Conservation (phyloP, 495 filamentous ascomycete species). For the Penicillium steckii region DNA sequence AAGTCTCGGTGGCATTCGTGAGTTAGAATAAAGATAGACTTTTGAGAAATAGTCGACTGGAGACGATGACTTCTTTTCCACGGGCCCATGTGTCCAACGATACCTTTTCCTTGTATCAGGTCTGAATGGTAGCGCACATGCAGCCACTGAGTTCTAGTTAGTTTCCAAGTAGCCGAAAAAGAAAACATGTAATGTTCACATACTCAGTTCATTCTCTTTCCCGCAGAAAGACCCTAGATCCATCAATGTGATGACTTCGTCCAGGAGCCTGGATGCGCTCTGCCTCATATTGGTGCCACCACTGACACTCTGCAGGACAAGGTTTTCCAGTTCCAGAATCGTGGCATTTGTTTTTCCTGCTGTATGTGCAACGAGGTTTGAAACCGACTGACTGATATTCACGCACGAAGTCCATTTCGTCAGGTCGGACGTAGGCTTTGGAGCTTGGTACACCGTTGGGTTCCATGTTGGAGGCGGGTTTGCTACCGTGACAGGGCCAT, state of each 20-base stretch:
- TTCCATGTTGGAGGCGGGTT: not conserved
- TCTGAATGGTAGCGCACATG: constrained; percentile 19
- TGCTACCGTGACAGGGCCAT: not conserved
- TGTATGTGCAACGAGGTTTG: constrained; percentile 13
- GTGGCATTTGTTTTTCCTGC: constrained; percentile 20
- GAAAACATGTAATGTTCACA: constrained; percentile 17
- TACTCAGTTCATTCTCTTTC: constrained; percentile 59
- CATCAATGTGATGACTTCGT: constrained; percentile 64
- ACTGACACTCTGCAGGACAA: constrained; percentile 13
- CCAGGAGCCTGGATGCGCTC: constrained; percentile 43
- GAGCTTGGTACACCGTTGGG: not conserved
- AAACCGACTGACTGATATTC: constrained; percentile 14
- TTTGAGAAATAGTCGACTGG: constrained; percentile 66
- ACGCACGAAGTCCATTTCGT: constrained; percentile 17
- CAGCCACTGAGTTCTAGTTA: constrained; percentile 18
- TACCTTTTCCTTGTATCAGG: constrained; percentile 11
- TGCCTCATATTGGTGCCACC: constrained; percentile 41
- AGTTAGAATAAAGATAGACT: constrained; percentile 75
- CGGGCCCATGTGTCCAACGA: not conserved
- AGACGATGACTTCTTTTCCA: constrained; percentile 9
- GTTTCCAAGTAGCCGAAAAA: not conserved
- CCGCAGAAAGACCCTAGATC: constrained; percentile 64
- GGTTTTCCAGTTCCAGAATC: constrained; percentile 14
- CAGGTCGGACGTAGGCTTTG: constrained; percentile 1
- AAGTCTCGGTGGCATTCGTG: constrained; percentile 64